Percentiles rank a stretch among this genome's conserved stretches.
phyloP scores from a whole-genome alignment of 2,329 filamentous ascomycete genomes.

The Botrytis squamosa region DNA sequence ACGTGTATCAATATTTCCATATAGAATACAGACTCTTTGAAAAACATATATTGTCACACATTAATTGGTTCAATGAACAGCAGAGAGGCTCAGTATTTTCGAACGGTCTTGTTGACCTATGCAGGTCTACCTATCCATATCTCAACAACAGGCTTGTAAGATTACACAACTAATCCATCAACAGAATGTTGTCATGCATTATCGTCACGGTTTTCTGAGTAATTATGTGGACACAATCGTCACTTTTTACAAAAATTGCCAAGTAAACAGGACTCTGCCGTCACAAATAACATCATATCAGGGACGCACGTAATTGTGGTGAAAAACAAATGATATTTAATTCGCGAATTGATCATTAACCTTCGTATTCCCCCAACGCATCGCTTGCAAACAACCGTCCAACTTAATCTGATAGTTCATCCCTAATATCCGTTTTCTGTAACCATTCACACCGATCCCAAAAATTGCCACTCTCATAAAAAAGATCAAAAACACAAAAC shows the following conservation, averaged over 20 bases:
- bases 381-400: constrained; percentile 9
- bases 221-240: not conserved
- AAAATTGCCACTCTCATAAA: not conserved
- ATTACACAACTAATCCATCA: not conserved
- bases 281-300: not conserved
- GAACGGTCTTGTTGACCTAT: not conserved
- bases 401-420: constrained; percentile 13
- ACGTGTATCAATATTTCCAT: not conserved
- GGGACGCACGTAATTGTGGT: not conserved
- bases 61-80: not conserved
- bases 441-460: constrained; percentile 7
- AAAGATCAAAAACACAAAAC: constrained; percentile 16
- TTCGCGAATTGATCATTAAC: constrained; percentile 8
- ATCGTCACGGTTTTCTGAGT: not conserved
- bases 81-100: not conserved
- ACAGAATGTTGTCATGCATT: not conserved
- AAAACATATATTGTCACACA: not conserved
- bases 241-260: not conserved
- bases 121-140: not conserved
- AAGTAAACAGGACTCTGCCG: not conserved
- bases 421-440: constrained; percentile 17
- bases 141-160: not conserved
- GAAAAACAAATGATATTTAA: not conserved
- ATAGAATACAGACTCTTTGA: too few relatives aligned
- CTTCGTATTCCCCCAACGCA: constrained; percentile 1